Evolutionary conservation across 1,284 basidiomycete genomes (phyloP).

Genomic region (Vanrija sp.): DNA sequence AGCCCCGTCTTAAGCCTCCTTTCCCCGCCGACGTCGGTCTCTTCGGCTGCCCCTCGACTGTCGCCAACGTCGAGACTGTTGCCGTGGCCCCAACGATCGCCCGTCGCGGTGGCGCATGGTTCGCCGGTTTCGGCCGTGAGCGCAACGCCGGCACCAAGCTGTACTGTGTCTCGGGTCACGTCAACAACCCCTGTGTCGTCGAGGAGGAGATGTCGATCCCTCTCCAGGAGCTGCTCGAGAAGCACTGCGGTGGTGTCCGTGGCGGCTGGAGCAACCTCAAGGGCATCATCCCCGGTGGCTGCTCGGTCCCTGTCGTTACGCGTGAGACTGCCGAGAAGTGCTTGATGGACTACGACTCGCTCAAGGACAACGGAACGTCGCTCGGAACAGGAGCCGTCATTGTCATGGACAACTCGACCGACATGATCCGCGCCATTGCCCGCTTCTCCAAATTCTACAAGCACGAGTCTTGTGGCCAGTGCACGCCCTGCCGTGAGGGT

Average conservation of each 20-base stretch:
- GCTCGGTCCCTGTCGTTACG: conserved; percentile 91
- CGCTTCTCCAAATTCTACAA: conserved; percentile 95
- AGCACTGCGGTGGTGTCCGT: conserved; percentile 89
- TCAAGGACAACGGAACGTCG: conserved; percentile 90
- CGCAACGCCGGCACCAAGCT: conserved; percentile 95
- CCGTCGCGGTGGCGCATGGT: conserved; percentile 87
- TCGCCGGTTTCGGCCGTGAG: conserved; percentile 84
- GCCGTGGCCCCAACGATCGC: conserved; percentile 96
- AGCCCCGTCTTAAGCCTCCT: conserved; percentile 96
- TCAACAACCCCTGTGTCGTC: conserved; percentile 96
- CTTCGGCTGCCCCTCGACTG: conserved; percentile 94
- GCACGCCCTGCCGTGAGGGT: conserved; percentile 92
- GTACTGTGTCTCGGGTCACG: conserved; percentile 93
- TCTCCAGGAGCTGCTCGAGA: conserved; percentile 87
- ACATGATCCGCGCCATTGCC: conserved; percentile 87
- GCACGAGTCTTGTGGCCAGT: conserved; percentile 98
- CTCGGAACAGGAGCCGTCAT: conserved; percentile 97
- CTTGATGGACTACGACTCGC: conserved; percentile 98
- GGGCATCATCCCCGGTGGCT: conserved; percentile 92
- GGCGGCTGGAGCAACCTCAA: conserved; percentile 93
- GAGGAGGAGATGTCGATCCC: conserved; percentile 99
- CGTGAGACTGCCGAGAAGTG: conserved; percentile 76
- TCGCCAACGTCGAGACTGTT: conserved; percentile 98
- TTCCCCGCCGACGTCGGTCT: conserved; percentile 98
- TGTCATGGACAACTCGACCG: conserved; percentile 97